Conservation (phyloP, 345 rosid species). For the Euclidium syriacum region DNA sequence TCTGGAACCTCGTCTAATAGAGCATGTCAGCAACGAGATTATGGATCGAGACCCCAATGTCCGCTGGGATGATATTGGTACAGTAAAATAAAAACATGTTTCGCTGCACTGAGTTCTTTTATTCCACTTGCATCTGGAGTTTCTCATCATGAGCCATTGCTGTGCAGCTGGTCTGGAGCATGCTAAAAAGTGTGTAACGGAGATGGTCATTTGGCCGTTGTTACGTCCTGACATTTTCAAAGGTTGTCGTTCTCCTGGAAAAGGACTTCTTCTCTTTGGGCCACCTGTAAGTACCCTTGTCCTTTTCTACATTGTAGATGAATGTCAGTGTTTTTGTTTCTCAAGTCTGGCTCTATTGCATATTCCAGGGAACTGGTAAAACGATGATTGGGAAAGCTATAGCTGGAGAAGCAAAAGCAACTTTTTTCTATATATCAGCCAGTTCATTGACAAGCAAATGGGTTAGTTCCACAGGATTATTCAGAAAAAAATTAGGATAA, state of each 20-base stretch:
- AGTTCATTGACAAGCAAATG: slow-evolving; percentile 99
- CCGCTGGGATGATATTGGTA: slow-evolving; percentile 98
- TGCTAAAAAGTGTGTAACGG: slow-evolving; percentile 97
- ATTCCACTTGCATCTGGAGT: slow-evolving; percentile 10
- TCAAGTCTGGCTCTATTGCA: slow-evolving; percentile 14
- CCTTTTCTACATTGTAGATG: slow-evolving; percentile 11
- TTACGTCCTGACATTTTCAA: slow-evolving; percentile 90
- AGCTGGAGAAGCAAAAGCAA: slow-evolving; percentile 99
- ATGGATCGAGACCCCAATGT: slow-evolving; percentile 97
- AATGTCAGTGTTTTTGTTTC: neutral
- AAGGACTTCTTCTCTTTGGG: slow-evolving; percentile 97
- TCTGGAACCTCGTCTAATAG: slow-evolving; percentile 93
- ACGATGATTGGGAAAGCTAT: slow-evolving; percentile 99
- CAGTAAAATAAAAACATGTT: slow-evolving; percentile 10
- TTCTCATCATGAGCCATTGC: slow-evolving; percentile 25
- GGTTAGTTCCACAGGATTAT: slow-evolving; percentile 42
- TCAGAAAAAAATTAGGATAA: neutral
- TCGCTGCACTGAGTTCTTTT: neutral
- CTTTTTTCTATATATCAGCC: slow-evolving; percentile 95
- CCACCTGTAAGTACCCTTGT: slow-evolving; percentile 67
- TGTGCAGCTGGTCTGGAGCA: slow-evolving; percentile 92
- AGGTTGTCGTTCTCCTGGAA: slow-evolving; percentile 99
- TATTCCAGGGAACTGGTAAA: slow-evolving; percentile 92
- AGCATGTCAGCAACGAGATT: slow-evolving; percentile 95
- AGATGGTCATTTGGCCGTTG: slow-evolving; percentile 99